Base-by-base conservation (phyloP, 2,329 filamentous ascomycete species). In the Orbilia oligospora region DNA sequence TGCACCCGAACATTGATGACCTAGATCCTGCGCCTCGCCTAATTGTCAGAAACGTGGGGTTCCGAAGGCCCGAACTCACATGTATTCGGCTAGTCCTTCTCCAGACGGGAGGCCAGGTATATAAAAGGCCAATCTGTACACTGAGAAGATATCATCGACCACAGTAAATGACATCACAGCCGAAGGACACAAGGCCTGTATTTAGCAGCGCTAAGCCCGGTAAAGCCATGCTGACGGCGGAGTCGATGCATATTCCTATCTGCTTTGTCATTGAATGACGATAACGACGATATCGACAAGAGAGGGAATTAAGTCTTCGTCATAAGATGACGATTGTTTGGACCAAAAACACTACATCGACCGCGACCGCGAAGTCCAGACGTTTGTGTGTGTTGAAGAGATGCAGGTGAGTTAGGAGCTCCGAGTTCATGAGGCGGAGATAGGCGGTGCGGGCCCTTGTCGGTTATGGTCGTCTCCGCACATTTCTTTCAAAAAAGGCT, bases 401-500 rank as follows among this genome's bases (percentile, higher is more conserved):
- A 56, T 71, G 72, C 65, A 70, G 41, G 65, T 56, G 24, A 63
- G 49, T 41, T 71, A 71, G 75, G 75, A 78, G 75, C 75, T 78
- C 71, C 56, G n/a, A n/a, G n/a, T n/a, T n/a, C 14, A 3, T 1
- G 18, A 49, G 63, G 64, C 68, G 75, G 68, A 65, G 68, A 78
- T 78, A 65, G 38, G 75, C 68, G 72, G 66, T 36, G 61, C 64
- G 68, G 67, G 63, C 10, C 75, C 73, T 78, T 72, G 75, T 78
- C 68, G 68, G 68, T 30, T 78, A 49, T 49, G 44, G 49, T 72
- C 75, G 75, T 71, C 55, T 72, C 75, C 68, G 68, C 75, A 72
- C 75, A 44, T 64, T n/a, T 78, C 61, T 64, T 30, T 46, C 38
- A 4, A 44, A 53, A 46, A 63, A 49, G 68, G 68, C 68, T 69